These are phyloP conservation scores for Asterochloris sp. DNA, from an alignment of 139 green algal species.

Conservation along the genomic window DNA sequence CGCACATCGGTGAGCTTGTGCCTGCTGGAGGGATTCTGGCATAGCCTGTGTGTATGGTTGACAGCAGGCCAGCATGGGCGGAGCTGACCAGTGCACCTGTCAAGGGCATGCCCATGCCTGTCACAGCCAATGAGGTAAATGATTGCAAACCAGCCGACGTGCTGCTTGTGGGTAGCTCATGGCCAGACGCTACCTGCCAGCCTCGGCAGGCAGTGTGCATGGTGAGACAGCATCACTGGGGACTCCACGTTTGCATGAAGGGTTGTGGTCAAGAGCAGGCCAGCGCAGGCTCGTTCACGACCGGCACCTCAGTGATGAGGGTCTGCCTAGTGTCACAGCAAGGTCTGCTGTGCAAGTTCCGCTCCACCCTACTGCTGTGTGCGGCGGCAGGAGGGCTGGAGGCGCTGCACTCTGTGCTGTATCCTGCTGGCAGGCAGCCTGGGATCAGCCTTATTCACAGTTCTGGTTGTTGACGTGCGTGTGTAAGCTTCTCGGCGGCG, in stretches of 20 bases:
- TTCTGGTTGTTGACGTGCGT: not conserved
- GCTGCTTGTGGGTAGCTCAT: not conserved
- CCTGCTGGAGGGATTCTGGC: not conserved
- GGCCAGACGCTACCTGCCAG: not conserved
- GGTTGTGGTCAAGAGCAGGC: not conserved
- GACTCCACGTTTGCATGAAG: not conserved
- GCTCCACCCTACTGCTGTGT: not conserved
- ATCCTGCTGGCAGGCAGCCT: not conserved
- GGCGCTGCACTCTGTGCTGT: not conserved
- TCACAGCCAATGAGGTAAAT: too few relatives aligned
- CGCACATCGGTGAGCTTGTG: constrained; percentile 23
- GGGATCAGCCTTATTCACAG: not conserved
- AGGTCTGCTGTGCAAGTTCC: not conserved
- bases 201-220: not conserved
- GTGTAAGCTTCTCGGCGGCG: not conserved
- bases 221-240: not conserved
- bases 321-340: not conserved
- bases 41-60: too few relatives aligned
- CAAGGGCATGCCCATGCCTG: too few relatives aligned
- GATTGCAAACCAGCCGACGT: too few relatives aligned
- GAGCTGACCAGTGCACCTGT: too few relatives aligned
- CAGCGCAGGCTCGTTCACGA: not conserved
- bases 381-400: not conserved
- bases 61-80: too few relatives aligned
- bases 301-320: not conserved